Evolutionary conservation across 768 basidiomycete genomes (phyloP).

Genomic region (Roridomyces roridus): DNA sequence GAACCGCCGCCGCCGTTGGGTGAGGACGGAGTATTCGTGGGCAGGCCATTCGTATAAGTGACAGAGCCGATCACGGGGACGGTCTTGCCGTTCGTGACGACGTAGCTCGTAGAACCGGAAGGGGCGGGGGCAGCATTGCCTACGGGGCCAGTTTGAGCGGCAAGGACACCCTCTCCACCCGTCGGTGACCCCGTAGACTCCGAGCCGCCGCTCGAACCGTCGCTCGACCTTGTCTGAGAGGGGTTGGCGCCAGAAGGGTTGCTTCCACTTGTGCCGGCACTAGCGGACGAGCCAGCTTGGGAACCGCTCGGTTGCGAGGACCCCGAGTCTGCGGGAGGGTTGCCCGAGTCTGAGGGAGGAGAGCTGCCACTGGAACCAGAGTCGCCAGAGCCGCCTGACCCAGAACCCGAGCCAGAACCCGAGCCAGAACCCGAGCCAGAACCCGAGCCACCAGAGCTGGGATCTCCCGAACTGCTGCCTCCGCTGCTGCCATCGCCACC

Average conservation of each 20-base stretch:
- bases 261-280: background rate
- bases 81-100: constrained; percentile 19
- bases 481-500: constrained; percentile 11
- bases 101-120: constrained; percentile 13
- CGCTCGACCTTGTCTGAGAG: background rate
- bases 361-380: background rate
- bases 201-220: no score
- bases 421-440: constrained; percentile 14
- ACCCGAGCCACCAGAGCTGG: constrained; percentile 9
- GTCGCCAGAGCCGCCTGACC: background rate
- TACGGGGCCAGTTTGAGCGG: constrained; percentile 2
- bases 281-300: background rate
- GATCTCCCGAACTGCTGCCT: constrained; percentile 13
- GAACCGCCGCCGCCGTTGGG: constrained; percentile 1
- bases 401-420: constrained; percentile 9
- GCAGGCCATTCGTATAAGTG: constrained; percentile 16
- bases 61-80: constrained; percentile 15
- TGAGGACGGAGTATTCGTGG: constrained; percentile 1
- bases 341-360: background rate
- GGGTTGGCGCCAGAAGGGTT: background rate
- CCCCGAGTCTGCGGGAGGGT: background rate
- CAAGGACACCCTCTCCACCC: constrained; percentile 2
- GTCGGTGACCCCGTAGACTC: background rate
- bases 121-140: background rate
- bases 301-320: no score